Conservation (phyloP, 768 basidiomycete genomes). For the Tricholoma hemisulphureum region DNA sequence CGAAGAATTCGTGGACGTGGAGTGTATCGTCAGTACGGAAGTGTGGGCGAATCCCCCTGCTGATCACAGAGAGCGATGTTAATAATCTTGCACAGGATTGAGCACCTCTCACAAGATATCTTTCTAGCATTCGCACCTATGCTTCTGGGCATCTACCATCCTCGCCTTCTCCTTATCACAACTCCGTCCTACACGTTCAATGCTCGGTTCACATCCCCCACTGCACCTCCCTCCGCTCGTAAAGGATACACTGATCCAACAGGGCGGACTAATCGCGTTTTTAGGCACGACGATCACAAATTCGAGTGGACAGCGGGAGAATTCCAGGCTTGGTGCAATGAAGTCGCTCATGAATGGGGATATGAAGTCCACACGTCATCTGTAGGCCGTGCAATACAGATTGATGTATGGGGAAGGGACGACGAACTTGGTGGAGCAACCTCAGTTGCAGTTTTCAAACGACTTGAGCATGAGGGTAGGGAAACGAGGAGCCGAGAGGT, state of each 20-base stretch:
- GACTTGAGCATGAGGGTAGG: constrained; percentile 39
- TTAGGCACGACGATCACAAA: constrained; percentile 82
- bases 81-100: constrained; percentile 52
- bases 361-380: constrained; percentile 61
- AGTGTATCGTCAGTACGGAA: constrained; percentile 78
- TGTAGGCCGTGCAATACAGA: constrained; percentile 57
- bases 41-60: constrained; percentile 53
- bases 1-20: constrained; percentile 56
- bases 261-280: constrained; percentile 65
- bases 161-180: constrained; percentile 70
- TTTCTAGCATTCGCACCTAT: constrained; percentile 65
- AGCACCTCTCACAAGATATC: constrained; percentile 65
- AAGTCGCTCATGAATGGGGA: constrained; percentile 63
- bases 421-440: constrained; percentile 62
- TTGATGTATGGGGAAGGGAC: constrained; percentile 75
- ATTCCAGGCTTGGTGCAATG: constrained; percentile 62
- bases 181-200: constrained; percentile 89
- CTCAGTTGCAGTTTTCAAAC: constrained; percentile 62
- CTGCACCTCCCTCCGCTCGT: constrained; percentile 39
- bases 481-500: constrained; percentile 37
- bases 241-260: constrained; percentile 74
- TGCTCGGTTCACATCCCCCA: constrained; percentile 63
- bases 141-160: constrained; percentile 77
- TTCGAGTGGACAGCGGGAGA: constrained; percentile 86
- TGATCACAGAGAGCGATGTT: background rate